These are phyloP conservation scores for Trichoderma sp. DNA, from an alignment of 2,329 filamentous ascomycete species.

Conservation along the genomic window DNA sequence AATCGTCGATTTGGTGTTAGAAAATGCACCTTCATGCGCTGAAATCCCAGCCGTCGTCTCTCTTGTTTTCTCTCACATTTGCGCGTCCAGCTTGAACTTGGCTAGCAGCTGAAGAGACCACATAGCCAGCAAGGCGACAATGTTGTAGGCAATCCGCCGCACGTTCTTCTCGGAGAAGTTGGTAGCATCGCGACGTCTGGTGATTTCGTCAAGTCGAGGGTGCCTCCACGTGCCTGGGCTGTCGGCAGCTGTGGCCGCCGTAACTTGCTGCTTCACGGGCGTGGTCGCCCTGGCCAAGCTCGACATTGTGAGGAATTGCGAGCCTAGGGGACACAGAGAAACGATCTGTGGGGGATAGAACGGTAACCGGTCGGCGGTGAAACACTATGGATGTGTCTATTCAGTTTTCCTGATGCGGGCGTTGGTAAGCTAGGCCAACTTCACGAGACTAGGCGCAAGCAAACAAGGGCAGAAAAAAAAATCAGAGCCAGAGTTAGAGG, in stretches of 20 bases:
- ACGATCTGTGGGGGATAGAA: neutral
- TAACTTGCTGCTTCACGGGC: slow-evolving; percentile 42
- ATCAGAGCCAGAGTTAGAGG: neutral
- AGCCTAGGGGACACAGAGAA: neutral
- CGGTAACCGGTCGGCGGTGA: neutral
- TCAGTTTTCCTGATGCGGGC: neutral
- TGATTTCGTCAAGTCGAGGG: slow-evolving; percentile 83
- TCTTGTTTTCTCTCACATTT: slow-evolving; percentile 37
- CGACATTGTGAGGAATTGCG: slow-evolving; percentile 27
- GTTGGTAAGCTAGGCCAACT: slow-evolving; percentile 1
- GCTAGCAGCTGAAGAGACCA: slow-evolving; percentile 36
- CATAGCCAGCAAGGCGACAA: slow-evolving; percentile 43
- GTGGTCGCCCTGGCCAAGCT: slow-evolving; percentile 33
- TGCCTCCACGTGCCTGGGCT: slow-evolving; percentile 86
- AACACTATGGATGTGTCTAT: neutral
- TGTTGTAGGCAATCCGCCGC: slow-evolving; percentile 66
- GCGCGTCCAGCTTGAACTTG: slow-evolving; percentile 36
- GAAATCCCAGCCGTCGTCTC: neutral
- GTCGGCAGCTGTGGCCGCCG: slow-evolving; percentile 40
- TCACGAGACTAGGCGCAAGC: neutral
- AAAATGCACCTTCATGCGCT: neutral
- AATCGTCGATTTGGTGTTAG: slow-evolving; percentile 22
- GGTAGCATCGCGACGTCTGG: slow-evolving; percentile 71
- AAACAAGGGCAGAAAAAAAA: slow-evolving; percentile 5
- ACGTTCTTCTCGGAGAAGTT: slow-evolving; percentile 78